These are phyloP conservation scores for Pseudogymnoascus verrucosus DNA, from an alignment of 2,329 filamentous ascomycete species.

Conservation along the genomic window DNA sequence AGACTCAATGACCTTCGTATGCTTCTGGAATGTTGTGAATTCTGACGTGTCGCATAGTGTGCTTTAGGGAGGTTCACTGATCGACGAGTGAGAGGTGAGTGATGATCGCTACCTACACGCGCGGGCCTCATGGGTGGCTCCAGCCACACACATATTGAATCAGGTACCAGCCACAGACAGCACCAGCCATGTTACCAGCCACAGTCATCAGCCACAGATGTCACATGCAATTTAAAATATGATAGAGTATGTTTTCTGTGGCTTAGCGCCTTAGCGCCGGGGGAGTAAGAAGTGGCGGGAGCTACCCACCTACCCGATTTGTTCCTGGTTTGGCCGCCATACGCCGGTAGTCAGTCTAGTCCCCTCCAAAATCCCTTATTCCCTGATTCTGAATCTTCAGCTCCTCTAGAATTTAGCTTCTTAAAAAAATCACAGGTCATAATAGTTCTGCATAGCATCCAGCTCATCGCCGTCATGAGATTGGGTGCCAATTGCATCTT, in stretches of 20 bases:
- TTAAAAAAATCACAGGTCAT: background rate
- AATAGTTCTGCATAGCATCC: background rate
- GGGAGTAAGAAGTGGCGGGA: background rate
- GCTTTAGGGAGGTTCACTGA: background rate
- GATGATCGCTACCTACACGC: background rate
- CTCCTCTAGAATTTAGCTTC: background rate
- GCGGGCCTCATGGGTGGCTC: background rate
- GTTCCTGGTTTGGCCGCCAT: background rate
- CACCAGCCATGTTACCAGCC: background rate
- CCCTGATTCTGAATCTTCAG: background rate
- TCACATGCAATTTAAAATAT: background rate
- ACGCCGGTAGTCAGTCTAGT: background rate
- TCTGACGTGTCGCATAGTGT: background rate
- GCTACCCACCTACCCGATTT: background rate
- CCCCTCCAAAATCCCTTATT: background rate
- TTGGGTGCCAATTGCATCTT: constrained; percentile 2
- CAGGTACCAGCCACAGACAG: background rate
- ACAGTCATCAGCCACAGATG: background rate
- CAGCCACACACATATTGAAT: background rate
- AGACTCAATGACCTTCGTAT: background rate
- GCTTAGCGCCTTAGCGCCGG: background rate
- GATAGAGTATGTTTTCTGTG: background rate
- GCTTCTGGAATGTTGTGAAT: background rate
- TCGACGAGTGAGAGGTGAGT: background rate
- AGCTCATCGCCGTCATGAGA: background rate